These are phyloP conservation scores for Juglanconis oblonga DNA, from an alignment of 2,329 filamentous ascomycete genomes.

Conservation along the genomic window DNA sequence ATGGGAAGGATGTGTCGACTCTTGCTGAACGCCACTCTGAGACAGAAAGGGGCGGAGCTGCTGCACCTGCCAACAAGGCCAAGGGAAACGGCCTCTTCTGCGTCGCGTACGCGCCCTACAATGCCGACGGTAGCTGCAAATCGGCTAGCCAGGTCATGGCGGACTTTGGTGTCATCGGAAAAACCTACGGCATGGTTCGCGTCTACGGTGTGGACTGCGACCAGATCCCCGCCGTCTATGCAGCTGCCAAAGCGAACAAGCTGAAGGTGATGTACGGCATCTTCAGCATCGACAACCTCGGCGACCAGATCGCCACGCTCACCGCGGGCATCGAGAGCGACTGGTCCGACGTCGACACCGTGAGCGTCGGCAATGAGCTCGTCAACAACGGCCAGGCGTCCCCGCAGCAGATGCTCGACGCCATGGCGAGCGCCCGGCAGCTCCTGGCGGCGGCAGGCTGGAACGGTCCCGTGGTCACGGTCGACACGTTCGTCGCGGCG, in stretches of 20 bases:
- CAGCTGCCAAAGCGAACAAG: constrained; percentile 60
- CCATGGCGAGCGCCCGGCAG: constrained; percentile 54
- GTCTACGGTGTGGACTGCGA: constrained; percentile 80
- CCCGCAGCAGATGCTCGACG: constrained; percentile 52
- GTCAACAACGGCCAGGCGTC: constrained; percentile 62
- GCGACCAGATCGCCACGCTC: constrained; percentile 58
- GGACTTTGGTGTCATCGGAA: constrained; percentile 58
- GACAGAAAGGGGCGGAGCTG: not conserved
- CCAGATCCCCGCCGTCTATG: constrained; percentile 61
- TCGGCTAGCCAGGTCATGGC: constrained; percentile 55
- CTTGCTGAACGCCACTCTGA: not conserved
- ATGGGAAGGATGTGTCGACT: not conserved
- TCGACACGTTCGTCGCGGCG: constrained; percentile 75
- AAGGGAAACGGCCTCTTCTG: constrained; percentile 31
- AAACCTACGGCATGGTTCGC: constrained; percentile 62
- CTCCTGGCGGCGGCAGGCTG: constrained; percentile 63
- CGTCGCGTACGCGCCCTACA: constrained; percentile 49
- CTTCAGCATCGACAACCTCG: constrained; percentile 59
- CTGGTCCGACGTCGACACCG: constrained; percentile 68
- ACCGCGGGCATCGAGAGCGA: constrained; percentile 56
- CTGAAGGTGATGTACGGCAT: constrained; percentile 75
- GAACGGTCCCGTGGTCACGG: constrained; percentile 70
- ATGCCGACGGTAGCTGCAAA: constrained; percentile 62
- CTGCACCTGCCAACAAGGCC: constrained; percentile 1
- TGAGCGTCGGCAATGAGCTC: constrained; percentile 78